Evolutionary conservation across 306 rosid species (phyloP), one percentile per base, ranked within the genome.

Genomic region (Ormosia emarginata): DNA sequence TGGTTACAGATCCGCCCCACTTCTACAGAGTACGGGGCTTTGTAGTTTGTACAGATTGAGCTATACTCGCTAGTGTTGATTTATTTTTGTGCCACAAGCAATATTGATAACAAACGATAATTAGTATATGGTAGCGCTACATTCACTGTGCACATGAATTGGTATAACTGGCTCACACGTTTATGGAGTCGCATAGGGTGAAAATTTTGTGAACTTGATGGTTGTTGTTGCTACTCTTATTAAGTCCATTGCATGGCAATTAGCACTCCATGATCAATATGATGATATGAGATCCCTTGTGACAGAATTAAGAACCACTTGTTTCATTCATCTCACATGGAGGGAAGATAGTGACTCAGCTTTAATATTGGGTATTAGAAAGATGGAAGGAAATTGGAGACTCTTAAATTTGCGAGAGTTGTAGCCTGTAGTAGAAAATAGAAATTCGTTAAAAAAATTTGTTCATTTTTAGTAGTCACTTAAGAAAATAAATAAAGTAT

Each of bases 31-130:
- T 5, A 14, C 2, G 12, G 63, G 83, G 56, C 62, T 66, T 57
- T 66, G 53, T 52, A 9, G 52, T 71, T 18, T 83, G 76, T 85
- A 80, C 75, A 85, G 78, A 67, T 49, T 75, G 56, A 4, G 49
- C 30, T 69, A 67, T 61, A 53, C 50, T 78, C 37, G n/a, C 53
- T 44, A 41, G 5, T n/a, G 59, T 33, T 61, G 49, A 61, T 61
- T 83, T 64, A 73, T 24, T 49, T 78, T 63, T 17, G 68, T 64
- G 44, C 64, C 75, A 78, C 29, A 15, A 46, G 18, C 65, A 78
- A 33, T 64, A 72, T 83, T 72, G 64, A 11, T 55, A 44, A 34
- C 41, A 17, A 39, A 36, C 68, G 65, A 58, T 70, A 36, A 65
- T 61, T 69, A 62, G 18, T 40, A 72, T 55, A 53, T 29, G 10